Evolutionary conservation across 106 monocot genomes (phyloP), one percentile per base, ranked within the genome.

Genomic region (Posidonia australis): DNA sequence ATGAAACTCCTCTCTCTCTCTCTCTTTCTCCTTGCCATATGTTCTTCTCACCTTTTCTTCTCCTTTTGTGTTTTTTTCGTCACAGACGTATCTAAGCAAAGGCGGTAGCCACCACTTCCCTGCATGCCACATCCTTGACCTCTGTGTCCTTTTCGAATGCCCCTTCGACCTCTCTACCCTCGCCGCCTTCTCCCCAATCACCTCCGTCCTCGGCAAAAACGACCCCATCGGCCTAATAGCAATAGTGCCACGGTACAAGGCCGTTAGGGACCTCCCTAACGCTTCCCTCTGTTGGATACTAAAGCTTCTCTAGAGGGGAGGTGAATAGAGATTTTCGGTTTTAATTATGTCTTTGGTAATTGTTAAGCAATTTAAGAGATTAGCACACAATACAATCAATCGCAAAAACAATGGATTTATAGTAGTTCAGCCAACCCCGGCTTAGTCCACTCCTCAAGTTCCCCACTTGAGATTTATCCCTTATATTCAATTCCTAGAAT

Each of bases 121-220:
- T 11, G 67, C 94, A 0, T 82, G 79, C 56, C 80, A 94, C 76
- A 70, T 94, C 13, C 66, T 94, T 0, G 78, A 90, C 66, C 49
- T 86, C 26, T 69, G 72, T 21, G 41, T 94, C 63, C 94, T 94
- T 71, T 74, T 94, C 16, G 94, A 94, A 20, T 94, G 90, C 70
- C 94, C 94, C 7, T 3, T 94, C 55, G 94, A 94, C 69, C 80
- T 94, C 63, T 94, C 94, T 49, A 70, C 86, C 10, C 77, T 89
- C 70, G n/a, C 82, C 22, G 41, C 72, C 54, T 94, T 94, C 82
- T 66, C 77, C 46, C 90, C 94, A 5, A 54, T 86, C 68, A 29
- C 60, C 42, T 29, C 42, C 27, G 19, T 51, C 48, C 23, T 27
- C 12, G 57, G 26, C 0, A 20, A 11, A 32, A n/a, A 10, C 10